Evolutionary conservation across 2,329 filamentous ascomycete species (phyloP).

Genomic region (Penicillium sp.): DNA sequence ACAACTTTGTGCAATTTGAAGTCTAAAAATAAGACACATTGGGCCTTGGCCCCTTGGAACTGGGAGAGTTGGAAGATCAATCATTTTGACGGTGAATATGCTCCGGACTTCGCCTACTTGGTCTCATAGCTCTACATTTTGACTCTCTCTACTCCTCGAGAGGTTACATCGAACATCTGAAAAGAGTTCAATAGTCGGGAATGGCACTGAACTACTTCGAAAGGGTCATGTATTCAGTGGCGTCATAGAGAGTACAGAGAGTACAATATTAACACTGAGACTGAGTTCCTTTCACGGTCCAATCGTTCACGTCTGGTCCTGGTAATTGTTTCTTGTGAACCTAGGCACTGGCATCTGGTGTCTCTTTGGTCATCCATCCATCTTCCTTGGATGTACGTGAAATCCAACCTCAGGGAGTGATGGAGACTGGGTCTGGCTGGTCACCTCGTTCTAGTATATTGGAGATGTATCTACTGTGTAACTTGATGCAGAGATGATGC

Average conservation of each 20-base stretch:
- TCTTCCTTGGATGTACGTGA: slow-evolving; percentile 2
- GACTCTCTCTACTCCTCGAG: neutral
- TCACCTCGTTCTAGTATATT: neutral
- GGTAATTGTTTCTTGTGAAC: neutral
- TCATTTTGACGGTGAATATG: neutral
- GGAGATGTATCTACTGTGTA: neutral
- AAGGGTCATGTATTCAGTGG: neutral
- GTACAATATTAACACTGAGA: neutral
- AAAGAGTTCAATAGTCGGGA: neutral
- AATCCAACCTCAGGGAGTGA: slow-evolving; percentile 2
- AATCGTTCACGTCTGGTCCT: neutral
- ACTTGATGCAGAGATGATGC: neutral
- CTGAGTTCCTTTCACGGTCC: neutral
- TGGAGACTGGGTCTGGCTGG: slow-evolving; percentile 10
- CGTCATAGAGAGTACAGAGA: neutral
- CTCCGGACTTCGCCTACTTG: neutral
- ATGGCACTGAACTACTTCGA: neutral
- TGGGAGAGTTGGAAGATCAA: neutral
- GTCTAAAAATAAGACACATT: slow-evolving; percentile 10
- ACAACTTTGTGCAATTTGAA: neutral
- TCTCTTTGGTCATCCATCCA: neutral
- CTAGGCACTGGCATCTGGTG: slow-evolving; percentile 13
- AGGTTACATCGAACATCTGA: neutral
- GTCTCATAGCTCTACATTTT: neutral
- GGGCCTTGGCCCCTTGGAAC: neutral